Percentiles rank a stretch among this genome's conserved stretches.
phyloP scores from a whole-genome alignment of 805 yeast genomes.

The Sugiyamaella valdiviana region DNA sequence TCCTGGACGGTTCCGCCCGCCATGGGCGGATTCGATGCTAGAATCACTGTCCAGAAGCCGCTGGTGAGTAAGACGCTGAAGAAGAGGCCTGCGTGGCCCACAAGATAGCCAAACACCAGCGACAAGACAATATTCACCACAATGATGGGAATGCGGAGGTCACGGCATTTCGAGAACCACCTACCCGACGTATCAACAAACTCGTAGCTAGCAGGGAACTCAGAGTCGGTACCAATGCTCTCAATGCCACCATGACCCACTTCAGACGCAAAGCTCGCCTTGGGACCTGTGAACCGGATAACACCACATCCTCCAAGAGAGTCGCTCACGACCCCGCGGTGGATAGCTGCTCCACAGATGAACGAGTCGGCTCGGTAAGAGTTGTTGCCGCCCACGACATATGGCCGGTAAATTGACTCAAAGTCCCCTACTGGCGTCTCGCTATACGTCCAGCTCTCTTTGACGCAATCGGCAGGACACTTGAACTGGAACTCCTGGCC shows the following conservation, averaged over 20 bases:
- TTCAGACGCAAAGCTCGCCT: conserved; percentile 41
- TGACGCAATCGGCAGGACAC: conserved; percentile 85
- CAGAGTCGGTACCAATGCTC: conserved; percentile 53
- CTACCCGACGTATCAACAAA: conserved; percentile 43
- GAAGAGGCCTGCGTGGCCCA: conserved; percentile 49
- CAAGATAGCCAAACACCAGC: conserved; percentile 32
- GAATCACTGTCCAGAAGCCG: conserved; percentile 78
- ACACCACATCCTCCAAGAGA: conserved; percentile 73
- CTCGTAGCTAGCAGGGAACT: conserved; percentile 66
- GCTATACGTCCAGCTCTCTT: conserved; percentile 70
- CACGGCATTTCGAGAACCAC: conserved; percentile 51
- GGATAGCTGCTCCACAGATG: conserved; percentile 86
- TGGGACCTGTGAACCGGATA: conserved; percentile 51
- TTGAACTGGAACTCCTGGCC: conserved; percentile 49
- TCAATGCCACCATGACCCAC: conserved; percentile 50
- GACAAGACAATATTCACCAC: conserved; percentile 57
- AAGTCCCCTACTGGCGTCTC: conserved; percentile 67
- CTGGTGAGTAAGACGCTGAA: conserved; percentile 57
- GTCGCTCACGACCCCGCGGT: conserved; percentile 73
- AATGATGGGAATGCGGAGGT: conserved; percentile 57
- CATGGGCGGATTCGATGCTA: conserved; percentile 73
- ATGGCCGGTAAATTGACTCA: conserved; percentile 62
- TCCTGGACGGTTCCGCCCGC: conserved; percentile 43
- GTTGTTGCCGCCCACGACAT: conserved; percentile 70
- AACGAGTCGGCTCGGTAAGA: conserved; percentile 78